Evolutionary conservation across 352 stramenopile species (phyloP), one percentile per base, ranked within the genome.

Genomic region (Phytophthora cactorum): DNA sequence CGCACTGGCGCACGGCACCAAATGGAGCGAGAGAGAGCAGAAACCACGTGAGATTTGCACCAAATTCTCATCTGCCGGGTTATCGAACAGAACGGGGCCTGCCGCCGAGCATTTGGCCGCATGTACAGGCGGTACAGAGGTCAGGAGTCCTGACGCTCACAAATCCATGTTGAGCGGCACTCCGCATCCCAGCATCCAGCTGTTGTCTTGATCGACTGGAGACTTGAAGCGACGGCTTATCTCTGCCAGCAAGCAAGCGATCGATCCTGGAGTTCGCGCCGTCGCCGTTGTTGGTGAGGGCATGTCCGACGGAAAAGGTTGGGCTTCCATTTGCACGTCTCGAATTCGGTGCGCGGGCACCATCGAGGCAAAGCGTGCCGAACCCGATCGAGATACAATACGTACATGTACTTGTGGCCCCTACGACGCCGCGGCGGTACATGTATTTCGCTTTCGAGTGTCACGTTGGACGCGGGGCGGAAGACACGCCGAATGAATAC

Each of bases 41-140:
- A 70, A 54, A 70, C 67, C 61, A 74, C 67, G 62, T 25, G 67
- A 63, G 67, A 74, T 74, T 74, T 74, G 67, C 56, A 68, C 12
- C 52, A n/a, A 32, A 56, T 43, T 71, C 61, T 47, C 65, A 64
- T 66, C 52, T 63, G 61, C 53, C 54, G 28, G 52, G 47, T 68
- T 60, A 65, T 59, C 39, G 62, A 15, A 43, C 60, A 68, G 45
- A 58, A 43, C 51, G 27, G 52, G 34, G 25, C 17, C 36, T 43
- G 36, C 36, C 11, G 36, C n/a, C 52, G 32, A 55, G 38, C 46
- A 59, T 45, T 22, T 56, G 50, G 41, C 41, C 41, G 41, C 41
- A 47, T 43, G 22, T 62, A 34, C 52, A 28, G 49, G 38, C 49
- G 47, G 63, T 70, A 70, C 63, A 70, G 55, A 70, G 63, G 39